phyloP scores from a whole-genome alignment of 805 yeast species.

The Saccharomycopsis capsularis region DNA sequence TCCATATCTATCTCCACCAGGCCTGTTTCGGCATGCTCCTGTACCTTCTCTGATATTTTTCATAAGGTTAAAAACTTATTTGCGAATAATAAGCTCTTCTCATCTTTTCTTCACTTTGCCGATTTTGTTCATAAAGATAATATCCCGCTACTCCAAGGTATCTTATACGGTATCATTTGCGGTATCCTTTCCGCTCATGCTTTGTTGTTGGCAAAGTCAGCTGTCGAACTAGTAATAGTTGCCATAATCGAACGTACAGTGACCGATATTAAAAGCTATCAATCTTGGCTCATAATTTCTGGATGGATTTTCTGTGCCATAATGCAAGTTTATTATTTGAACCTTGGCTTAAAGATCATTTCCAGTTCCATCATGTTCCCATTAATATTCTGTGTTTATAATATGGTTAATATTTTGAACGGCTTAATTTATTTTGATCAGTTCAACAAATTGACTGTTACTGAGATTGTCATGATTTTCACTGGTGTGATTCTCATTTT shows the following conservation, averaged over 20 bases:
- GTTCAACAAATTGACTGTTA: conserved; percentile 32
- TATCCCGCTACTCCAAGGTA: conserved; percentile 42
- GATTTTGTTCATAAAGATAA: conserved; percentile 6
- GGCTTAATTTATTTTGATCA: conserved; percentile 55
- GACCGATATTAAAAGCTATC: conserved; percentile 34
- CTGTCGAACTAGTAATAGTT: conserved; percentile 59
- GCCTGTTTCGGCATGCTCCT: conserved; percentile 26
- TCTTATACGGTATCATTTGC: conserved; percentile 57
- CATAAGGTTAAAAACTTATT: conserved; percentile 1
- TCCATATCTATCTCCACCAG: conserved; percentile 25
- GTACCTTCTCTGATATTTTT: conserved; percentile 40
- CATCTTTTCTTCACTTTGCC: conserved; percentile 2
- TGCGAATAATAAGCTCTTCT: background rate
- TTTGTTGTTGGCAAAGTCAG: conserved; percentile 74
- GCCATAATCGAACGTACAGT: conserved; percentile 32
- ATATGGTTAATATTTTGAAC: conserved; percentile 59
- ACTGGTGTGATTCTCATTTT: conserved; percentile 39
- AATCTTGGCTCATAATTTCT: conserved; percentile 44
- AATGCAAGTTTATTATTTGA: conserved; percentile 64
- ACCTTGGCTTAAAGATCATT: conserved; percentile 60
- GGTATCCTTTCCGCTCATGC: conserved; percentile 85
- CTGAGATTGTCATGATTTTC: conserved; percentile 38
- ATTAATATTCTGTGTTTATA: conserved; percentile 76
- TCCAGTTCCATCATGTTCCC: conserved; percentile 81
- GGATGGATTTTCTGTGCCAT: conserved; percentile 58